A percentile compares a stretch with the other conserved stretches of the same genome.
These are phyloP conservation scores for Pseudoneurospora amorphoporcata DNA, from an alignment of 495 filamentous ascomycete genomes.

Conservation along the genomic window DNA sequence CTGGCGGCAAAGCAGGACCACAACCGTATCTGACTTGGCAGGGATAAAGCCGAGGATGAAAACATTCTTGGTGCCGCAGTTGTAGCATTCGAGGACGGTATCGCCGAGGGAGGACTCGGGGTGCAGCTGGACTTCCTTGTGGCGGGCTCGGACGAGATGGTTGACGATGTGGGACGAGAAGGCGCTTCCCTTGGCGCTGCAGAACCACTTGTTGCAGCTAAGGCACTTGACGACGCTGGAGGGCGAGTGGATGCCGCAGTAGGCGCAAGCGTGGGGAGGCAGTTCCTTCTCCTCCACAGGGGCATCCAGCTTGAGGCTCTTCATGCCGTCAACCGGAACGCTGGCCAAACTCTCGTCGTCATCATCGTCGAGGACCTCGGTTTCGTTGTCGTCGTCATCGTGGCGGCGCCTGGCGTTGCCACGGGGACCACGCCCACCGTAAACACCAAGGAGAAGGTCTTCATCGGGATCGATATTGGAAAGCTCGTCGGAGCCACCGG, in stretches of 20 bases:
- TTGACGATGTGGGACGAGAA: conserved; percentile 98
- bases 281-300: conserved; percentile 82
- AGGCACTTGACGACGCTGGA: conserved; percentile 94
- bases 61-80: conserved; percentile 98
- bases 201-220: conserved; percentile 97
- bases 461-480: conserved; percentile 66
- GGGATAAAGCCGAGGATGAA: conserved; percentile 99
- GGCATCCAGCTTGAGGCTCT: conserved; percentile 51
- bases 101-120: conserved; percentile 92
- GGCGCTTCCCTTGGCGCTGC: conserved; percentile 92
- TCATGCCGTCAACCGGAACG: conserved; percentile 65
- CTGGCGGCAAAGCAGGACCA: conserved; percentile 92
- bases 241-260: conserved; percentile 95
- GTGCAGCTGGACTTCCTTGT: conserved; percentile 98
- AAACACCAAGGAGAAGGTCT: conserved; percentile 56
- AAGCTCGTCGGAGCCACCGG: conserved; percentile 49
- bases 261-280: conserved; percentile 95
- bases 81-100: conserved; percentile 97
- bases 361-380: conserved; percentile 77
- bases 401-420: conserved; percentile 45
- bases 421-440: conserved; percentile 49
- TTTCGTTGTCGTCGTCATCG: conserved; percentile 82
- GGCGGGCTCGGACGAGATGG: conserved; percentile 90
- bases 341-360: conserved; percentile 89
- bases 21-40: conserved; percentile 97